A percentile compares a stretch with the other conserved stretches of the same genome.
phyloP scores from a whole-genome alignment of 768 basidiomycete species.

The Multifurca ochricompacta region DNA sequence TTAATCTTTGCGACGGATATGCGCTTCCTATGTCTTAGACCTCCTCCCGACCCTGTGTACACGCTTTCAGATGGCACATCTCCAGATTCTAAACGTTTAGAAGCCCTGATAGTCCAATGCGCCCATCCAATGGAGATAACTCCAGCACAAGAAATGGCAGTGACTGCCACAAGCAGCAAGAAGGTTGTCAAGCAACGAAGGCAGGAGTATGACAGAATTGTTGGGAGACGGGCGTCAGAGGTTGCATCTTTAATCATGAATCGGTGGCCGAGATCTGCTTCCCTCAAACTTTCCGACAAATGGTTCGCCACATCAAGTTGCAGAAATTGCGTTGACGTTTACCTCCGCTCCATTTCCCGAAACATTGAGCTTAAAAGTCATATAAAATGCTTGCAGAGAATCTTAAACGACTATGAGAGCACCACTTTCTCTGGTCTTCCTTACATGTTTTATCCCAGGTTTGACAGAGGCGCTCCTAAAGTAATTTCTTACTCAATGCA shows the following conservation, averaged over 20 bases:
- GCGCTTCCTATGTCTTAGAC: neutral
- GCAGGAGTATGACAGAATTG: neutral
- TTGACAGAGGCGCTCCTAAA: neutral
- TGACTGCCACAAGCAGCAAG: no score
- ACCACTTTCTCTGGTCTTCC: neutral
- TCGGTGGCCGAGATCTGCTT: neutral
- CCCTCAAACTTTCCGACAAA: neutral
- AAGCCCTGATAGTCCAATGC: neutral
- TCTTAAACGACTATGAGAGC: neutral
- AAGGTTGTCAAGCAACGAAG: no score
- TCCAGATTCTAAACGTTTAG: neutral
- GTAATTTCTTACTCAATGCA: neutral
- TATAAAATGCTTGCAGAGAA: neutral
- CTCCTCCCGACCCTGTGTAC: neutral
- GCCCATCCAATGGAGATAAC: neutral
- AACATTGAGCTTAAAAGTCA: neutral
- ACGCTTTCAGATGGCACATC: neutral
- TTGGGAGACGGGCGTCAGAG: neutral
- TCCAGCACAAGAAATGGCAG: neutral
- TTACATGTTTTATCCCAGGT: neutral
- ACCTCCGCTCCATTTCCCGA: neutral
- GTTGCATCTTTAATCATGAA: neutral
- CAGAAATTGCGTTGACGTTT: neutral
- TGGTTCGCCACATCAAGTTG: neutral
- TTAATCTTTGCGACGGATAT: neutral